Evolutionary conservation across 2,329 filamentous ascomycete genomes (phyloP).

Genomic region (Fusarium circinatum): DNA sequence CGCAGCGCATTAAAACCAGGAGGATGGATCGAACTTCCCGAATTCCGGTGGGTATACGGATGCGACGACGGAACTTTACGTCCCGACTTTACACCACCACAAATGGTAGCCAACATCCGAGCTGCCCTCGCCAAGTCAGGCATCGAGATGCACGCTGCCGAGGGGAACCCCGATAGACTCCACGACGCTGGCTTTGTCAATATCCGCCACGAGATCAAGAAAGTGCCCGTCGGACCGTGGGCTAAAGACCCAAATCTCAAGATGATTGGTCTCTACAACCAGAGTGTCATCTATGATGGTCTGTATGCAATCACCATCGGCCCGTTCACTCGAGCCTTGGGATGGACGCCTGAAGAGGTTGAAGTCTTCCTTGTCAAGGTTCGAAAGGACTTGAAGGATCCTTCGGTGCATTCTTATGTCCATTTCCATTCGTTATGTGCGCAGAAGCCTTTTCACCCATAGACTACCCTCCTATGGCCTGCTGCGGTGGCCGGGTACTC

Average conservation of each 20-base stretch:
- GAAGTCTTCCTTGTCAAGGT: constrained; percentile 49
- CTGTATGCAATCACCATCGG: constrained; percentile 48
- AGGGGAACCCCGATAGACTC: constrained; percentile 44
- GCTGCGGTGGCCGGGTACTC: no score
- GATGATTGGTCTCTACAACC: constrained; percentile 53
- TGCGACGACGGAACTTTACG: constrained; percentile 46
- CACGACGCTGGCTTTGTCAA: constrained; percentile 54
- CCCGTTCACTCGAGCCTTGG: constrained; percentile 48
- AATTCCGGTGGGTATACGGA: constrained; percentile 41
- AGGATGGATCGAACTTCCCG: constrained; percentile 58
- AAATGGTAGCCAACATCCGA: constrained; percentile 45
- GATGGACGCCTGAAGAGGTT: constrained; percentile 49
- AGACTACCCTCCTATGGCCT: neutral
- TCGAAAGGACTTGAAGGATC: constrained; percentile 47
- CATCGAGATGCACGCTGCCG: constrained; percentile 46
- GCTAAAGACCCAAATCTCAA: constrained; percentile 57
- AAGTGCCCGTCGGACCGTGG: constrained; percentile 61
- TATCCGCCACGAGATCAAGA: constrained; percentile 51
- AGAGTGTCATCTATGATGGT: constrained; percentile 45
- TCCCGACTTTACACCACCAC: constrained; percentile 39
- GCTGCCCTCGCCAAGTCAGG: constrained; percentile 45
- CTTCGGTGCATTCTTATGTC: constrained; percentile 29
- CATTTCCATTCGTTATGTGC: constrained; percentile 31
- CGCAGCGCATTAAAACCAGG: constrained; percentile 52
- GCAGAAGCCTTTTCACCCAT: constrained; percentile 7